Evolutionary conservation across 139 green algal species (phyloP).

Genomic region (Gonium pectorale): DNA sequence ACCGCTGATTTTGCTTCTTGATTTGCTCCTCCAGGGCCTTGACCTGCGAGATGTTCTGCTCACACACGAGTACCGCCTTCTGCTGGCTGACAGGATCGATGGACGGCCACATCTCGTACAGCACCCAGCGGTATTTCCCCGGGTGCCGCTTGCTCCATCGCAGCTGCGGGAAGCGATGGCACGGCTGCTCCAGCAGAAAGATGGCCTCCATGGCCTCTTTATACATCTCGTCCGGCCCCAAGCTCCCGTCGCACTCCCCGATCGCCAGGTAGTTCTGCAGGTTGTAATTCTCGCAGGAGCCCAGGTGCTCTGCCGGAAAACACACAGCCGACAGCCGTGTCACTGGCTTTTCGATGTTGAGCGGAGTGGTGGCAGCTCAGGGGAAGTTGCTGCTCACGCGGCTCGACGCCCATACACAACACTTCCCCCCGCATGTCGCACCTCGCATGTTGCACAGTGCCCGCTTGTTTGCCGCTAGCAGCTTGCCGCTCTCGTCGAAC

Average conservation of each 20-base stretch:
- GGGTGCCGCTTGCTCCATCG: slow-evolving; percentile 68
- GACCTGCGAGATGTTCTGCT: slow-evolving; percentile 78
- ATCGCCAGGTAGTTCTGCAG: slow-evolving; percentile 67
- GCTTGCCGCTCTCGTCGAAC: slow-evolving; percentile 68
- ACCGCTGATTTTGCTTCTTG: slow-evolving; percentile 67
- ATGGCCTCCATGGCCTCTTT: slow-evolving; percentile 59
- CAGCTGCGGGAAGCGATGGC: slow-evolving; percentile 68
- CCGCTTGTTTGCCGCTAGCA: slow-evolving; percentile 70
- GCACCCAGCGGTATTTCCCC: slow-evolving; percentile 74
- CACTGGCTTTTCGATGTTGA: too few relatives aligned
- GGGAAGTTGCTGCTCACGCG: too few relatives aligned
- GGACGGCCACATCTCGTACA: slow-evolving; percentile 75
- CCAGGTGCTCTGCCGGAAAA: slow-evolving; percentile 61
- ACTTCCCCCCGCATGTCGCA: too few relatives aligned
- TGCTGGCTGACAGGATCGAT: slow-evolving; percentile 63
- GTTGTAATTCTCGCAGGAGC: slow-evolving; percentile 54
- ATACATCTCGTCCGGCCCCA: slow-evolving; percentile 59
- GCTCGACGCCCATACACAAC: too few relatives aligned
- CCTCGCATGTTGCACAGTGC: slow-evolving; percentile 67
- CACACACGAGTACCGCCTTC: slow-evolving; percentile 65
- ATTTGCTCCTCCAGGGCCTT: slow-evolving; percentile 71
- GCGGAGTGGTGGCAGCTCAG: too few relatives aligned
- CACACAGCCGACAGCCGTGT: too few relatives aligned
- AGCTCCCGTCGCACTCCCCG: slow-evolving; percentile 59
- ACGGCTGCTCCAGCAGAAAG: slow-evolving; percentile 58